Conservation (phyloP, 2,329 filamentous ascomycete genomes). For the Colletotrichum sp. region DNA sequence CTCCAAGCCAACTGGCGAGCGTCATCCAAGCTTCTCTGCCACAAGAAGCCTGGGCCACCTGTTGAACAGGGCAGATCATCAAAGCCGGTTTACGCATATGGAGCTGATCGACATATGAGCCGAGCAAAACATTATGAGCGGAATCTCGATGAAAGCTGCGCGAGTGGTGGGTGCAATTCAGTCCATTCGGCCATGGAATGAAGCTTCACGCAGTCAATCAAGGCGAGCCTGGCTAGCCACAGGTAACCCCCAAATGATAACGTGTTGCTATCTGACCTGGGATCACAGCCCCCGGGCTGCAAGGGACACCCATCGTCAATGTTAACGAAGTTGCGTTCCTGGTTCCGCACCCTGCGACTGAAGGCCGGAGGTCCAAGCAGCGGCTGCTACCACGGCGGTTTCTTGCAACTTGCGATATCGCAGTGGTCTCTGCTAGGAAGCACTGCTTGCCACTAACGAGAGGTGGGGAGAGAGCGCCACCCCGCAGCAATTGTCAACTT, state of each 20-base stretch:
- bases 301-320: background rate
- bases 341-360: background rate
- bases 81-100: background rate
- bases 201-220: background rate
- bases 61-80: background rate
- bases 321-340: background rate
- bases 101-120: background rate
- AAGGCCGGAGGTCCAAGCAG: background rate
- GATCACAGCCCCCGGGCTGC: background rate
- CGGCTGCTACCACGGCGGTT: background rate
- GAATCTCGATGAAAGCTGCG: background rate
- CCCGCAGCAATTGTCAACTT: background rate
- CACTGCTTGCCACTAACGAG: background rate
- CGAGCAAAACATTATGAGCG: background rate
- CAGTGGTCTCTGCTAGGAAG: background rate
- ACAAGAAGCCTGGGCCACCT: slow-evolving; percentile 1
- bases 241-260: background rate
- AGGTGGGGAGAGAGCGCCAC: background rate
- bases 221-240: background rate
- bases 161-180: background rate
- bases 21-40: background rate
- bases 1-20: background rate
- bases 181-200: background rate
- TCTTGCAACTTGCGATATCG: background rate
- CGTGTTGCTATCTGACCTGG: background rate